A percentile compares a stretch with the other conserved stretches of the same genome.
Evolutionary conservation across 73 alveolate genomes (phyloP).

Genomic region (Uronychia binucleata): DNA sequence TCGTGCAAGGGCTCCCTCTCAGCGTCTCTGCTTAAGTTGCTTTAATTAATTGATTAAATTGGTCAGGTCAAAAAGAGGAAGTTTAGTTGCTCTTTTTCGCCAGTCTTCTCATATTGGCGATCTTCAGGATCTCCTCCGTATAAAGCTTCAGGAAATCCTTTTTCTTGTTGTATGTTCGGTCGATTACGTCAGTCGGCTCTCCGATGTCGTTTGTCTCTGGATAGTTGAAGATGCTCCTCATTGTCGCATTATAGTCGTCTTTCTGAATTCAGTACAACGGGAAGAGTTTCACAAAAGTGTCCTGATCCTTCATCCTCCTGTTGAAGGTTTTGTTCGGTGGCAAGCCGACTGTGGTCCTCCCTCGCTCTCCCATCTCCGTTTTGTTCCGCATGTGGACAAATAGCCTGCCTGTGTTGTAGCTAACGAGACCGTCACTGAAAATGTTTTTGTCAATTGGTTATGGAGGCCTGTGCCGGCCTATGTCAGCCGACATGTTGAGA

Average conservation of each 20-base stretch:
- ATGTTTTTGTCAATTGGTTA: no score
- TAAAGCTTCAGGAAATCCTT: conserved; percentile 46
- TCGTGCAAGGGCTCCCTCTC: background rate
- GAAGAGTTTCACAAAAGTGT: conserved; percentile 60
- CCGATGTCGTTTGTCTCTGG: conserved; percentile 40
- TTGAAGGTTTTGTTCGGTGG: conserved; percentile 21
- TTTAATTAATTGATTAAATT: no score
- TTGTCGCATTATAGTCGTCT: conserved; percentile 15
- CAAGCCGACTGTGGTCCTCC: background rate
- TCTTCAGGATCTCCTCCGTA: conserved; percentile 60
- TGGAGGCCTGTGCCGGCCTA: background rate
- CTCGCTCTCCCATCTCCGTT: background rate
- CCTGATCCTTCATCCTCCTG: conserved; percentile 50
- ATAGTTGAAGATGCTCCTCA: conserved; percentile 27
- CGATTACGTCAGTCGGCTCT: conserved; percentile 46
- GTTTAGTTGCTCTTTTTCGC: background rate
- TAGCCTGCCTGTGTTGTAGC: background rate
- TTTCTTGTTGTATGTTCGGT: conserved; percentile 54
- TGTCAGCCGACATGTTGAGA: background rate
- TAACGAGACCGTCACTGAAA: background rate
- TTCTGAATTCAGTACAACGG: conserved; percentile 39
- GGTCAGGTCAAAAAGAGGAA: background rate
- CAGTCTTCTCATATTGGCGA: conserved; percentile 44
- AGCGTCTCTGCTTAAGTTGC: background rate
- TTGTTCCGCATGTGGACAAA: background rate